phyloP scores from a whole-genome alignment of 2,329 filamentous ascomycete genomes.

The Macrophomina tecta region DNA sequence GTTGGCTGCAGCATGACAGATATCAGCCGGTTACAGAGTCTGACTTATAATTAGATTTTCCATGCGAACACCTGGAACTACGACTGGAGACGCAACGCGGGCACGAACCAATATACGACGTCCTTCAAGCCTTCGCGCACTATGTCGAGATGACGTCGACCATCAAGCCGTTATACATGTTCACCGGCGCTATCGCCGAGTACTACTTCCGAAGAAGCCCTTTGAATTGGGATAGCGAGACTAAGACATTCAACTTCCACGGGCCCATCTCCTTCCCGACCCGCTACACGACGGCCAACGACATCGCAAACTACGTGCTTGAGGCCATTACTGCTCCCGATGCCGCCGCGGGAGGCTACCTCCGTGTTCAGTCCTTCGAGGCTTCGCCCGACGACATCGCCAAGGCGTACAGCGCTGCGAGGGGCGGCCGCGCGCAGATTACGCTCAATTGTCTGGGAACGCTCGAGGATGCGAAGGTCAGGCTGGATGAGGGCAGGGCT shows the following conservation, averaged over 20 bases:
- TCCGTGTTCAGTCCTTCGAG: background rate
- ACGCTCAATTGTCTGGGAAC: background rate
- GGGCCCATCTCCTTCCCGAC: background rate
- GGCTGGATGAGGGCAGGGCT: background rate
- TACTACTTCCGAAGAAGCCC: background rate
- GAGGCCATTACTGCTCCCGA: background rate
- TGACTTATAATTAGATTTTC: constrained; percentile 29
- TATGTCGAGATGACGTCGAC: background rate
- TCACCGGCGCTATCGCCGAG: background rate
- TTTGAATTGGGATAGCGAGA: background rate
- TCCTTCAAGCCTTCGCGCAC: background rate
- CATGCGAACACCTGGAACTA: constrained; percentile 41
- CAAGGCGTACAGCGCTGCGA: background rate
- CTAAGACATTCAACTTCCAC: background rate
- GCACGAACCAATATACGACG: background rate
- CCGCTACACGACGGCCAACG: background rate
- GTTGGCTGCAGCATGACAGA: background rate
- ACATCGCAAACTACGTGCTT: background rate
- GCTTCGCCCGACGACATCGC: background rate
- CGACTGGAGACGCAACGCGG: constrained; percentile 37
- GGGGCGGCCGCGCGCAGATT: background rate
- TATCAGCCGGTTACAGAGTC: background rate
- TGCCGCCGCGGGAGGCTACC: background rate
- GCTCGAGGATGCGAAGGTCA: background rate
- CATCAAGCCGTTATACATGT: background rate